These are phyloP conservation scores for Teunomyces stri DNA, from an alignment of 805 yeast species.

Conservation along the genomic window DNA sequence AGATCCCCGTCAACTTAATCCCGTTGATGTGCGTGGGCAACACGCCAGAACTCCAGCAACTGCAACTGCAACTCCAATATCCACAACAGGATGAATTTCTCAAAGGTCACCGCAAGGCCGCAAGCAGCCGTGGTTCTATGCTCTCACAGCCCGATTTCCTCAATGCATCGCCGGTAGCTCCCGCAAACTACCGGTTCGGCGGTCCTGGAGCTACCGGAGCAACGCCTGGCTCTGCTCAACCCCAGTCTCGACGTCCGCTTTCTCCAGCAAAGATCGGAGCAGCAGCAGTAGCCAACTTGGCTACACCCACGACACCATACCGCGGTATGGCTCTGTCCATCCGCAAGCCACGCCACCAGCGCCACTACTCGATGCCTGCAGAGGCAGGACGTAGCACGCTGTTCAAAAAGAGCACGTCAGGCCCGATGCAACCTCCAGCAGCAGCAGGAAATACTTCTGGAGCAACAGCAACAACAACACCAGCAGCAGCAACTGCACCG, in stretches of 20 bases:
- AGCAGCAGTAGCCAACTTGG: conserved; percentile 56
- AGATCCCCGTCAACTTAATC: conserved; percentile 63
- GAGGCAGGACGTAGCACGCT: conserved; percentile 15
- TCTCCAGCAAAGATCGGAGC: conserved; percentile 77
- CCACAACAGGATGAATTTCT: conserved; percentile 4
- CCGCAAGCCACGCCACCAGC: conserved; percentile 27
- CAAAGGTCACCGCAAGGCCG: conserved; percentile 6
- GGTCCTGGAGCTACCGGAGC: conserved; percentile 8
- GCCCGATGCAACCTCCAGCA: not conserved
- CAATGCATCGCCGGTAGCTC: conserved; percentile 32
- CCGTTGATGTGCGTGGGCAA: conserved; percentile 51
- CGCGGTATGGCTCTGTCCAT: conserved; percentile 17
- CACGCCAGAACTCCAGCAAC: conserved; percentile 6
- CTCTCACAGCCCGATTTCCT: conserved; percentile 14
- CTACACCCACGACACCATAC: conserved; percentile 37
- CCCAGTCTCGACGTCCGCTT: conserved; percentile 37
- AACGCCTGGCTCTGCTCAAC: conserved; percentile 10
- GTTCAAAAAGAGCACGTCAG: not conserved
- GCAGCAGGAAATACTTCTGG: not conserved
- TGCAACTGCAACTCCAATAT: not conserved
- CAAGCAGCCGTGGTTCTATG: conserved; percentile 7
- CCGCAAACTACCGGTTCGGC: conserved; percentile 37
- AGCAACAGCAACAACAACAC: not conserved
- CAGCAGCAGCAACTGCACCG: conserved; percentile 5
- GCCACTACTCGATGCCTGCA: conserved; percentile 43